Evolutionary conservation across 2,329 filamentous ascomycete species (phyloP).

Genomic region (Thielaviopsis euricoi): DNA sequence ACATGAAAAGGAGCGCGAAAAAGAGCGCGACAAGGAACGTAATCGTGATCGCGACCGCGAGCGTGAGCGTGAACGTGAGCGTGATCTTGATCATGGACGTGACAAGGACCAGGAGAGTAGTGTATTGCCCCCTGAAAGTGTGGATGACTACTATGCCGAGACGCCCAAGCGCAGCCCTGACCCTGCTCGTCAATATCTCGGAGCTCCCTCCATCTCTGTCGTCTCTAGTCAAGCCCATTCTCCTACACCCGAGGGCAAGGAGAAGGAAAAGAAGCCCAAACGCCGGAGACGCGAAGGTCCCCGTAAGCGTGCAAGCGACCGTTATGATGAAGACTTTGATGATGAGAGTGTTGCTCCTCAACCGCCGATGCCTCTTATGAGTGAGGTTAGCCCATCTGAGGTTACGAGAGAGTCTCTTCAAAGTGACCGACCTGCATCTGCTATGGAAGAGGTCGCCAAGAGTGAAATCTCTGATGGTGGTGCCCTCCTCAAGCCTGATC

Average conservation of each 20-base stretch:
- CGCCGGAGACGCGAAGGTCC: slow-evolving; percentile 36
- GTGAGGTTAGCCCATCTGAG: slow-evolving; percentile 72
- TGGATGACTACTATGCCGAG: slow-evolving; percentile 14
- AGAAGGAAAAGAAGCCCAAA: slow-evolving; percentile 17
- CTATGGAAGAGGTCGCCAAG: slow-evolving; percentile 44
- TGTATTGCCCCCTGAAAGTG: slow-evolving; percentile 3
- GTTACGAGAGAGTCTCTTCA: slow-evolving; percentile 76
- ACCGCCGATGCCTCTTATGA: slow-evolving; percentile 76
- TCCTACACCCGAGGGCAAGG: slow-evolving; percentile 14
- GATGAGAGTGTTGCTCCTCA: slow-evolving; percentile 37
- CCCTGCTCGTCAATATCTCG: background rate
- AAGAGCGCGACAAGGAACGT: background rate
- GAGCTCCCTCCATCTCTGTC: slow-evolving; percentile 9
- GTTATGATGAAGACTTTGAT: slow-evolving; percentile 33
- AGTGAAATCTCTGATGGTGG: slow-evolving; percentile 48
- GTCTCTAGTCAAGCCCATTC: slow-evolving; percentile 2
- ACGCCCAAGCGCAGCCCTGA: slow-evolving; percentile 31
- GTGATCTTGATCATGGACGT: background rate
- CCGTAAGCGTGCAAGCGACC: slow-evolving; percentile 27
- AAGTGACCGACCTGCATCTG: slow-evolving; percentile 55
- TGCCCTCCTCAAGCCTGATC: slow-evolving; percentile 1
- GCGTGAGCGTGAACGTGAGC: background rate
- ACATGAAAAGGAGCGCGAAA: background rate
- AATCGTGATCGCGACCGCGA: background rate
- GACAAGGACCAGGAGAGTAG: slow-evolving; percentile 29